phyloP scores from a whole-genome alignment of 805 yeast species.

The Metschnikowia cubensis region DNA sequence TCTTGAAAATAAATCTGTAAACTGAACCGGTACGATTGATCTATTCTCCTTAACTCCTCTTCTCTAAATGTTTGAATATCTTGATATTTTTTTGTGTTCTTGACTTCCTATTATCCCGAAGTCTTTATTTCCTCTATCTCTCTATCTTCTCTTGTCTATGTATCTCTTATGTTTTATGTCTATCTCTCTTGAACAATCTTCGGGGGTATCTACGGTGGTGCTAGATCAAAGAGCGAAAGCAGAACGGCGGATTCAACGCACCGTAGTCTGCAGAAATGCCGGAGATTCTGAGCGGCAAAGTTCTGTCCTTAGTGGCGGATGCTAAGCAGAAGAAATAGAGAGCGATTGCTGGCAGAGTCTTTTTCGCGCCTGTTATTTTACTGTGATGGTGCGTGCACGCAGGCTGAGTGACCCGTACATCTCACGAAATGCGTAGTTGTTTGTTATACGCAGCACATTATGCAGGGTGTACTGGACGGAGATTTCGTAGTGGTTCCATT shows the following conservation, averaged over 20 bases:
- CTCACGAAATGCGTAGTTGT: neutral
- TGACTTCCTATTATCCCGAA: too few relatives aligned
- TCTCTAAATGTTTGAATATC: neutral
- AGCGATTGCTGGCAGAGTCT: neutral
- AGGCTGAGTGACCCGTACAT: neutral
- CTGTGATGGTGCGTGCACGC: neutral
- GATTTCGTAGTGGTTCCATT: too few relatives aligned
- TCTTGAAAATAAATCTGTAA: neutral
- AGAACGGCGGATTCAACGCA: neutral
- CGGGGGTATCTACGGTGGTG: neutral
- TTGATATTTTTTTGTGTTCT: neutral
- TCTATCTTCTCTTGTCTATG: neutral
- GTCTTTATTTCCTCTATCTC: neutral
- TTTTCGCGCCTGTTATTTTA: neutral
- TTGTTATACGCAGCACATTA: too few relatives aligned
- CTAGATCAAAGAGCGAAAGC: neutral
- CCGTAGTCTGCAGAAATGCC: neutral
- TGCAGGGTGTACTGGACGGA: too few relatives aligned
- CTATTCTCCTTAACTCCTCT: neutral
- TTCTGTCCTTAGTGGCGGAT: constrained; percentile 1
- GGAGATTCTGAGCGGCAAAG: neutral
- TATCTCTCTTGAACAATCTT: neutral
- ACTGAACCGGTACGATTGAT: too few relatives aligned
- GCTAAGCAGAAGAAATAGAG: constrained; percentile 2
- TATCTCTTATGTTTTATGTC: neutral